Evolutionary conservation across 1,284 basidiomycete genomes (phyloP).

Genomic region (Cryptococcus deneoformans): DNA sequence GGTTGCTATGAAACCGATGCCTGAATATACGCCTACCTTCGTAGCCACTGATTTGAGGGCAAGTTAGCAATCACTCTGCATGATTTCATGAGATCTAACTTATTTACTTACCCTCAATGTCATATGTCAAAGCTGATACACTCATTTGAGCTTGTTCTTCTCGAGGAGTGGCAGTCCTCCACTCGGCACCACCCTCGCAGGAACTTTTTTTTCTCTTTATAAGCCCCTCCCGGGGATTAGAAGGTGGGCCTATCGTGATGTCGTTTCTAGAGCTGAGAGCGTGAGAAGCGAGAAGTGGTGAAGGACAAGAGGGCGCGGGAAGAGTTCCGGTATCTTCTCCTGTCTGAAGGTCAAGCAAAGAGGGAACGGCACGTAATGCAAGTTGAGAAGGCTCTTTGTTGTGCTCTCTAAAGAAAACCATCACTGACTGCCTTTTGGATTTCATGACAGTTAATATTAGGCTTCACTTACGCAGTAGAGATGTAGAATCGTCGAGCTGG

Average conservation of each 20-base stretch:
- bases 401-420: constrained; percentile 55
- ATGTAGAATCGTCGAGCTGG: constrained; percentile 80
- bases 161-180: too few relatives aligned
- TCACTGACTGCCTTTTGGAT: background rate
- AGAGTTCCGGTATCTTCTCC: constrained; percentile 10
- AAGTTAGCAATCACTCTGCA: too few relatives aligned
- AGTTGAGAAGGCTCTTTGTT: constrained; percentile 60
- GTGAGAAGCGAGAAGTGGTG: background rate
- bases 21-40: constrained; percentile 85
- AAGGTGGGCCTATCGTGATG: constrained; percentile 7
- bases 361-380: constrained; percentile 70
- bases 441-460: too few relatives aligned
- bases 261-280: background rate
- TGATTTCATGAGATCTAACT: too few relatives aligned
- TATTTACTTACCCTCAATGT: constrained; percentile 29
- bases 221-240: background rate
- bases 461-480: constrained; percentile 64
- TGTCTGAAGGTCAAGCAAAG: constrained; percentile 71
- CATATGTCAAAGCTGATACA: constrained; percentile 14
- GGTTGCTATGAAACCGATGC: constrained; percentile 69
- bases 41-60: constrained; percentile 64
- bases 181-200: too few relatives aligned
- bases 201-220: constrained; percentile 1
- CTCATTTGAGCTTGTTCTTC: too few relatives aligned
- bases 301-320: constrained; percentile 3